Evolutionary conservation across 148 eudicot genomes (phyloP).

Genomic region (Diospyros kaki): DNA sequence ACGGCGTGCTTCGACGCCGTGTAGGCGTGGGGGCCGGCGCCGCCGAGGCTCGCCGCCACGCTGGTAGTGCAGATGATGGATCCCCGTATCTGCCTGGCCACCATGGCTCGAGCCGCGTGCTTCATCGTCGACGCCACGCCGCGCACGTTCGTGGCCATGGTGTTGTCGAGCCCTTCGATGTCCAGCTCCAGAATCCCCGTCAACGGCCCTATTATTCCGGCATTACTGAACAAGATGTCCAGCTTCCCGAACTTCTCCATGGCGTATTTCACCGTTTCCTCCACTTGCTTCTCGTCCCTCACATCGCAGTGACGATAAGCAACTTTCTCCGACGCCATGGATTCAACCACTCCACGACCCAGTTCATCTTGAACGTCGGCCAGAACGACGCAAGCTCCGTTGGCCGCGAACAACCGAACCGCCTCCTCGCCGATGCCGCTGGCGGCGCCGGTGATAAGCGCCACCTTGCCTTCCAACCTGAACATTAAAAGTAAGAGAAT

Average conservation of each 20-base stretch:
- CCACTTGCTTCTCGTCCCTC: conserved; percentile 47
- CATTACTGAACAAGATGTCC: conserved; percentile 58
- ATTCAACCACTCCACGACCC: conserved; percentile 28
- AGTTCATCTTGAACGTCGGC: conserved; percentile 60
- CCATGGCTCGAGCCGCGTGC: conserved; percentile 64
- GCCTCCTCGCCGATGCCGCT: conserved; percentile 61
- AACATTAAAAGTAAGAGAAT: not conserved
- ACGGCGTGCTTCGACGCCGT: conserved; percentile 67
- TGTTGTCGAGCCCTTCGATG: conserved; percentile 34
- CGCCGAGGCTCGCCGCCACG: conserved; percentile 46
- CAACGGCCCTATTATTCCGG: conserved; percentile 50
- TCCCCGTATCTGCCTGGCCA: conserved; percentile 37
- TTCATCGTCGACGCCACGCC: conserved; percentile 58
- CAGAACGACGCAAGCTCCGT: conserved; percentile 40
- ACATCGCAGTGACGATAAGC: conserved; percentile 56
- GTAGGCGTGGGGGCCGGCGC: conserved; percentile 57
- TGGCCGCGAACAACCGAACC: conserved; percentile 30
- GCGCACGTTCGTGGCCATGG: conserved; percentile 52
- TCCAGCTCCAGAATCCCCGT: conserved; percentile 47
- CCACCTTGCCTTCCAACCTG: conserved; percentile 59
- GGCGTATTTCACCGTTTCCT: conserved; percentile 29
- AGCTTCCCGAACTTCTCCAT: conserved; percentile 37
- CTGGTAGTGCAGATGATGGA: conserved; percentile 70
- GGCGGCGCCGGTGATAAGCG: conserved; percentile 57
- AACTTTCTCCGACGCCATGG: conserved; percentile 28